Conservation (phyloP, 257 asterid species). For the Voacanga thouarsii region DNA sequence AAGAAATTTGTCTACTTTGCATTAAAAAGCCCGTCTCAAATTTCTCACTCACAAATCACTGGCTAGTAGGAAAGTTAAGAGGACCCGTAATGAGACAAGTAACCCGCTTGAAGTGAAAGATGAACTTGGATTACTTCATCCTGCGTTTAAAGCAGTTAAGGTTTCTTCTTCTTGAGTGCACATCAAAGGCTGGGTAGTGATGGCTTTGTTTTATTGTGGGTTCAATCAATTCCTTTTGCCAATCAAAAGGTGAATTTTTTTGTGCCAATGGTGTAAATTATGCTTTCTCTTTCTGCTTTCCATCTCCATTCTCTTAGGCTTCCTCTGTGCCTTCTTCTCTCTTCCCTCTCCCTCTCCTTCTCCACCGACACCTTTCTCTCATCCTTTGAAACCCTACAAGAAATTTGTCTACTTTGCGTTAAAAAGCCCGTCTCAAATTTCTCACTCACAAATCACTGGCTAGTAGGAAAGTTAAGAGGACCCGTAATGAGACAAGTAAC, state of each 20-base stretch:
- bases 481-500: conserved; percentile 60
- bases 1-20: background rate
- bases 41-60: conserved; percentile 56
- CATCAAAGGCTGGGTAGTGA: conserved; percentile 12
- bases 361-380: conserved; percentile 30
- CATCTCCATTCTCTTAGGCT: conserved; percentile 9
- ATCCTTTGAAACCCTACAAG: background rate
- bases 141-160: conserved; percentile 59
- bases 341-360: background rate
- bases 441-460: conserved; percentile 61
- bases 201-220: too few species aligned
- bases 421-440: background rate
- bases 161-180: conserved; percentile 28
- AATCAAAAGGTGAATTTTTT: too few species aligned
- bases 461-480: conserved; percentile 63
- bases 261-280: too few species aligned
- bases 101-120: conserved; percentile 68
- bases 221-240: too few species aligned
- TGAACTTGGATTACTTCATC: conserved; percentile 74
- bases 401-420: background rate
- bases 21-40: background rate
- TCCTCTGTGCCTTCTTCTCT: background rate
- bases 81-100: conserved; percentile 58
- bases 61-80: conserved; percentile 59
- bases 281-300: background rate